phyloP scores from a whole-genome alignment of 257 asterid genomes.

The Hygrophila difformis region DNA sequence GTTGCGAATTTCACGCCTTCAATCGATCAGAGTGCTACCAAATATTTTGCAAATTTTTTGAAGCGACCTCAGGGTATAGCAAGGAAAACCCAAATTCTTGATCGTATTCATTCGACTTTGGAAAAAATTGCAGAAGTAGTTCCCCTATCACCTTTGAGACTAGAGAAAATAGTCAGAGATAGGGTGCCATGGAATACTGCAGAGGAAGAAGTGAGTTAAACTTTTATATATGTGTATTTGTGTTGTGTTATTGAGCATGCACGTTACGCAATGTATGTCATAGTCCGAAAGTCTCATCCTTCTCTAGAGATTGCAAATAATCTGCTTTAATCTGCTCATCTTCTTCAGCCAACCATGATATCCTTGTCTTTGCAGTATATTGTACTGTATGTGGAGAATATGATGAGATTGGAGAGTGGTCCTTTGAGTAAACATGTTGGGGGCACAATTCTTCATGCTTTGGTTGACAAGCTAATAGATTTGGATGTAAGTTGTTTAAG shows the following conservation, averaged over 20 bases:
- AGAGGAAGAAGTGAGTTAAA: slow-evolving; percentile 49
- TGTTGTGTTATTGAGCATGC: neutral
- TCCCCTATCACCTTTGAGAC: slow-evolving; percentile 73
- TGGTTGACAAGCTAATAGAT: slow-evolving; percentile 64
- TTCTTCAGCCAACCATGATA: neutral
- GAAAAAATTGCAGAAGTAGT: slow-evolving; percentile 51
- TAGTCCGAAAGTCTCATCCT: too few relatives aligned
- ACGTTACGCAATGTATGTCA: neutral
- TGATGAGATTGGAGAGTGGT: slow-evolving; percentile 72
- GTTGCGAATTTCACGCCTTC: slow-evolving; percentile 79
- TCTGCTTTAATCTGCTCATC: too few relatives aligned
- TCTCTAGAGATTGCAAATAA: too few relatives aligned
- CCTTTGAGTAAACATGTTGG: slow-evolving; percentile 58
- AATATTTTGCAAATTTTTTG: slow-evolving; percentile 30
- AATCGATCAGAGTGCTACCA: slow-evolving; percentile 8
- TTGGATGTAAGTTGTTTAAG: slow-evolving; percentile 66
- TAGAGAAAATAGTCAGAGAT: slow-evolving; percentile 50
- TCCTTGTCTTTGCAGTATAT: slow-evolving; percentile 36
- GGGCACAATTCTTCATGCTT: slow-evolving; percentile 44
- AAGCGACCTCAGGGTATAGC: slow-evolving; percentile 52
- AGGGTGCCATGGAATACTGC: slow-evolving; percentile 48
- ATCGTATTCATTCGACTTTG: slow-evolving; percentile 69
- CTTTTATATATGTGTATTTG: neutral
- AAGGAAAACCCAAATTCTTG: slow-evolving; percentile 68
- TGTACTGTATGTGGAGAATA: slow-evolving; percentile 68